Conservation (phyloP, 192 early-diverging fungal genomes). For the Coemansia sp. region DNA sequence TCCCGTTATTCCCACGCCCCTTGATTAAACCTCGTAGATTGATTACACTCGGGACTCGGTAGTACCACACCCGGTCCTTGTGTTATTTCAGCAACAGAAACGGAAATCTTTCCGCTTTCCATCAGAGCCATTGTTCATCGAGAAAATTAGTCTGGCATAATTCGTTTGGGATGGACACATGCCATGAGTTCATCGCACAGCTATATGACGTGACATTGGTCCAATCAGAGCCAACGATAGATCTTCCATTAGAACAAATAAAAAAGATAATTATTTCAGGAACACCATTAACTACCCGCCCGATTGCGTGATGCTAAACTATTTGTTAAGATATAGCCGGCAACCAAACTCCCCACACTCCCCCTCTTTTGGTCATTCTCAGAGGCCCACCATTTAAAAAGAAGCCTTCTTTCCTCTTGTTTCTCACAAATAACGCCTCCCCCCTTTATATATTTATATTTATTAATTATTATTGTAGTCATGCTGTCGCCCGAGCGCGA, state of each 20-base stretch:
- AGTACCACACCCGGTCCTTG: neutral
- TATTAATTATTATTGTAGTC: neutral
- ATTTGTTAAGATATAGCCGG: neutral
- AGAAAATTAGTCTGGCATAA: neutral
- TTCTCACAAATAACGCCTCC: neutral
- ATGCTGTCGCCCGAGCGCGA: conserved; percentile 4
- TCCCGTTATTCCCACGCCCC: neutral
- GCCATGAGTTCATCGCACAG: neutral
- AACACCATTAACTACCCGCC: neutral
- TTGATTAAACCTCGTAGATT: neutral
- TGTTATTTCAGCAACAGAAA: too few relatives aligned
- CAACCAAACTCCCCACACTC: neutral
- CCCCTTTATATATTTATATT: neutral
- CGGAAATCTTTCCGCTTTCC: neutral
- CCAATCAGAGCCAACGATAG: neutral
- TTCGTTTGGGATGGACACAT: neutral
- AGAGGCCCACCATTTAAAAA: neutral
- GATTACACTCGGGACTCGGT: neutral
- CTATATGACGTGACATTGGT: neutral
- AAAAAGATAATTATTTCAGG: neutral
- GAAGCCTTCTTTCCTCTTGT: neutral
- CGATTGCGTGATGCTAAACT: conserved; percentile 3
- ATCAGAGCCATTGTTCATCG: neutral
- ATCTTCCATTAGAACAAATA: neutral
- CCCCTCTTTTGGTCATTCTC: neutral